Evolutionary conservation across 331 rosid genomes (phyloP).

Genomic region (Acacia pycnantha): DNA sequence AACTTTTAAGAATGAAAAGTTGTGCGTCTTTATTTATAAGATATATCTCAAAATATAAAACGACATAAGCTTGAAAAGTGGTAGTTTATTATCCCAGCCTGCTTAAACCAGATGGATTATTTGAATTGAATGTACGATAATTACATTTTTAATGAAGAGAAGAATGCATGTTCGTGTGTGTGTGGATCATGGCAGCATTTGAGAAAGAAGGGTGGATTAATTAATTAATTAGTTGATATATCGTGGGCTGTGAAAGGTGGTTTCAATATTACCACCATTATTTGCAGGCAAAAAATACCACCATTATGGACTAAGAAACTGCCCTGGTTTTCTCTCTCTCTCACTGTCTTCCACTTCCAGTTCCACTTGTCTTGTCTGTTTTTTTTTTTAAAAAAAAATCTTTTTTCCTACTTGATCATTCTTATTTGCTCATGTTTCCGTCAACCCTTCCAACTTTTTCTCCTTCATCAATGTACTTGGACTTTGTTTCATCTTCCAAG

Average conservation of each 20-base stretch:
- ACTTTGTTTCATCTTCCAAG: background rate
- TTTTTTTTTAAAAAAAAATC: background rate
- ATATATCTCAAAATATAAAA: background rate
- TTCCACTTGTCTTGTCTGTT: background rate
- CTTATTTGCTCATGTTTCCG: background rate
- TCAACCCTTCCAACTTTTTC: background rate
- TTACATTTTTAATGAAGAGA: background rate
- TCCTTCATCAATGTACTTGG: background rate
- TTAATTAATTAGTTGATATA: constrained; percentile 27
- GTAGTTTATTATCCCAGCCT: background rate
- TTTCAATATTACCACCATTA: constrained; percentile 46
- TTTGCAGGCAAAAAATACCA: constrained; percentile 11
- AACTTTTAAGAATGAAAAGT: background rate
- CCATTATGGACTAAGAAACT: constrained; percentile 26
- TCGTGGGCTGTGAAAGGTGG: constrained; percentile 55
- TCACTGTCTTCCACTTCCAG: background rate
- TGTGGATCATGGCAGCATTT: background rate
- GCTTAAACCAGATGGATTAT: background rate
- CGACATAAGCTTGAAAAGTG: background rate
- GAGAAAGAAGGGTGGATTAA: constrained; percentile 26
- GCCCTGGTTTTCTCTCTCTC: constrained; percentile 68
- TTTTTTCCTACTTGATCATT: background rate
- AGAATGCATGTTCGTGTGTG: background rate
- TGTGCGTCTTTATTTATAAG: background rate
- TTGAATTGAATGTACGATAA: background rate